Base-by-base conservation (phyloP, 2,329 filamentous ascomycete genomes). In the Nemania sp. region DNA sequence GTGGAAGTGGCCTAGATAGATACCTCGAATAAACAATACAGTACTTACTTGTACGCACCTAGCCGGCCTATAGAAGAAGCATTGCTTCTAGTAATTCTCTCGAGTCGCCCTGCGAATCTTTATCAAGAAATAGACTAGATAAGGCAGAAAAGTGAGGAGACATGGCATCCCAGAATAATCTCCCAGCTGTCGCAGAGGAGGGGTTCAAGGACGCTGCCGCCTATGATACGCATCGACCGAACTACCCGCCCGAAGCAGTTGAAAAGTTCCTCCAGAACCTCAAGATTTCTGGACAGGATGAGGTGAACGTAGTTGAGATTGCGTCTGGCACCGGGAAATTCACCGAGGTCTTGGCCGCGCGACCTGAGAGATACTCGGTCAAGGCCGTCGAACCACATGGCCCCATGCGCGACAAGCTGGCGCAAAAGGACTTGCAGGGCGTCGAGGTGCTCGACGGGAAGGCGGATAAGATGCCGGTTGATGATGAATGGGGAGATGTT, bases 321-420 rank as follows among this genome's bases (percentile, higher is more conserved):
- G 90, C 86, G 1, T 88, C 89, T 2, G 90, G 90, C 0, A 92
- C 90, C 0, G 91, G 91, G 27, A 92, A 92, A 74, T 89, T 92
- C 74, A 92, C 90, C 0, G 88, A 90, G 76, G 73, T 85, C 20
- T 82, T 93, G 38, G 86, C 88, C 6, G 80, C 78, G 15, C 81
- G 90, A 32, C 80, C 84, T 0, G 91, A 93, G 78, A 75, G 79
- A 6, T 92, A 86, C 78, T 75, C 87, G 49, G 82, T 93, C 69
- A 74, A 89, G 53, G 86, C 89, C 54, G 81, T 93, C 56, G 86
- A 92, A 78, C 90, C 90, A 26, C 87, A 92, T 74, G 80, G 80
- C 64, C 84, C 83, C n/a, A 93, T 93, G 91, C 82, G 90, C 45
- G 81, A 81, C 53, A 85, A 88, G 73, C 81, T 93, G 53, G 84